These are phyloP conservation scores for Botrytis fabae DNA, from an alignment of 2,329 filamentous ascomycete species.

Conservation along the genomic window DNA sequence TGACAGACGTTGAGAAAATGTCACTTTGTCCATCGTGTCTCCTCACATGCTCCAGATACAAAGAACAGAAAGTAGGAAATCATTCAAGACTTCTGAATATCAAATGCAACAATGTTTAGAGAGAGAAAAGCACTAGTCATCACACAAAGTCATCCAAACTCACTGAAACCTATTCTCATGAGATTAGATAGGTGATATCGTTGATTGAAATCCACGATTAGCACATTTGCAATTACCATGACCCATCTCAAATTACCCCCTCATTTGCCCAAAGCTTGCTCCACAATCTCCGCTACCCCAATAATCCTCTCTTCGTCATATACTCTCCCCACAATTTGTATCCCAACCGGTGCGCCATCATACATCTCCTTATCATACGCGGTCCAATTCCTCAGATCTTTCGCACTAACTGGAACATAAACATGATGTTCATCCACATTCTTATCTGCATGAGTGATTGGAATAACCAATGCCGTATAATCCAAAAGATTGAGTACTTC, in stretches of 20 bases:
- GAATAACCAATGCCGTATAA: constrained; percentile 58
- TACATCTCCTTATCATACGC: constrained; percentile 48
- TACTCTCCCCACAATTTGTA: constrained; percentile 54
- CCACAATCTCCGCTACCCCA: constrained; percentile 39
- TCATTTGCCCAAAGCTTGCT: constrained; percentile 27
- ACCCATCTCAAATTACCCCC: neutral
- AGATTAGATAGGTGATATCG: neutral
- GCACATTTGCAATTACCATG: no score
- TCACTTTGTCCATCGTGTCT: neutral
- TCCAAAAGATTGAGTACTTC: constrained; percentile 64
- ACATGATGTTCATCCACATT: constrained; percentile 42
- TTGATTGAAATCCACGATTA: no score
- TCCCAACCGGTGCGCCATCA: constrained; percentile 50
- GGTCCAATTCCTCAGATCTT: constrained; percentile 48
- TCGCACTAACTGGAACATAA: constrained; percentile 45
- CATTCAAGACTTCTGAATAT: neutral
- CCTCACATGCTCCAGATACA: no score
- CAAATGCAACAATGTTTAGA: neutral
- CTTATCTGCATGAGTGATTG: constrained; percentile 50
- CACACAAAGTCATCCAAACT: neutral
- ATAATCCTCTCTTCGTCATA: constrained; percentile 58
- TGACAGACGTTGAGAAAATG: neutral
- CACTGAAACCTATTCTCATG: no score
- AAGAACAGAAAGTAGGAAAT: neutral
- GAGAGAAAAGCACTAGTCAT: neutral